These are phyloP conservation scores for Triticum monococcum DNA, from an alignment of 176 grass and related monocot species.

Conservation along the genomic window DNA sequence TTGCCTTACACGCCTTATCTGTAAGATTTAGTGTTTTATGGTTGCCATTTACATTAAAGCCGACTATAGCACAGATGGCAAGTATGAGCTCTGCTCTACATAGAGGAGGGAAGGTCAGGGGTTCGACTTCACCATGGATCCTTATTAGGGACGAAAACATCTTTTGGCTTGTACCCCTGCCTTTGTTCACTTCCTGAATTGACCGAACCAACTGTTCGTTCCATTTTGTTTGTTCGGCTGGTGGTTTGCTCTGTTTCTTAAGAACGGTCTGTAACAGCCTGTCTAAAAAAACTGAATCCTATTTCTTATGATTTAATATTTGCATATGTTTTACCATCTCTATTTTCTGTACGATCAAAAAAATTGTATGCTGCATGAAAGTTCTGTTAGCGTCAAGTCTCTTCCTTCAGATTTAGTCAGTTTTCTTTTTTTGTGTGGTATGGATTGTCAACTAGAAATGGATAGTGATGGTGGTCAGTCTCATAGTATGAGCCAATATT, in stretches of 20 bases:
- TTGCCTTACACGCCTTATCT: not conserved
- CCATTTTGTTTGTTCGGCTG: not conserved
- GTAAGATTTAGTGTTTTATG: not conserved
- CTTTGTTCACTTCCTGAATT: not conserved
- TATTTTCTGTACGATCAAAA: not conserved
- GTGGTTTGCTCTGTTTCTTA: not conserved
- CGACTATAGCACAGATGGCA: not conserved
- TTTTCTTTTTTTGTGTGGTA: not conserved
- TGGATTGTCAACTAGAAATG: conserved; percentile 1
- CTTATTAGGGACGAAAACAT: not conserved
- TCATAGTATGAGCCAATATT: not conserved
- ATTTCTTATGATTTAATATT: not conserved
- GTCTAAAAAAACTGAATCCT: not conserved
- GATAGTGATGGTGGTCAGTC: not conserved
- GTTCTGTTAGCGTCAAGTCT: not conserved
- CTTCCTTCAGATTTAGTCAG: not conserved
- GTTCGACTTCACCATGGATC: not conserved
- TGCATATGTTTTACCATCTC: not conserved
- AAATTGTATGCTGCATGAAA: conserved; percentile 4
- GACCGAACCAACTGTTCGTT: not conserved
- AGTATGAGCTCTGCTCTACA: not conserved
- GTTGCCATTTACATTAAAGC: not conserved
- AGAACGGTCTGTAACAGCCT: not conserved
- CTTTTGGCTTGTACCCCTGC: not conserved
- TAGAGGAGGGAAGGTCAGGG: not conserved